Evolutionary conservation across 139 green algal species (phyloP).

Genomic region (Closterium sp.): DNA sequence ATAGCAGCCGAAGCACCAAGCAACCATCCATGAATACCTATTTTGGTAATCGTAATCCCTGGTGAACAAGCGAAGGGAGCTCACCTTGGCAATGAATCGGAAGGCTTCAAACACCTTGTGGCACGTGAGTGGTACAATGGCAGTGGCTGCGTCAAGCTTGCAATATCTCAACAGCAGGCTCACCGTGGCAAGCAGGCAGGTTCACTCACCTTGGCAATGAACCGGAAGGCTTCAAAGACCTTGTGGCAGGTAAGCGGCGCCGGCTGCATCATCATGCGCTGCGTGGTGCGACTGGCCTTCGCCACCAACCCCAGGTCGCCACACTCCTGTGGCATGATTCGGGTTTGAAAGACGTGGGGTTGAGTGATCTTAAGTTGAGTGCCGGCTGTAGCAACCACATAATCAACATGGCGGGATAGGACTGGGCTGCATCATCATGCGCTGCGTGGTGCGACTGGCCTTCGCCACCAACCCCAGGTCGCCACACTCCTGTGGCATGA

Average conservation of each 20-base stretch:
- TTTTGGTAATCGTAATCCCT: too few relatives aligned
- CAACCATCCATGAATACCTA: too few relatives aligned
- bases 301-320: slow-evolving; percentile 89
- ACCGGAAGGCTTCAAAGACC: slow-evolving; percentile 54
- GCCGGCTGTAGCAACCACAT: too few relatives aligned
- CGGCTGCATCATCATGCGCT: slow-evolving; percentile 42
- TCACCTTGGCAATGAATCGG: background rate
- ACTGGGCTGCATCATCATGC: slow-evolving; percentile 49
- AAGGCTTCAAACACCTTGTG: slow-evolving; percentile 54
- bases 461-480: slow-evolving; percentile 89
- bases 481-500: slow-evolving; percentile 7
- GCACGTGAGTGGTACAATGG: slow-evolving; percentile 63
- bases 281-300: slow-evolving; percentile 45
- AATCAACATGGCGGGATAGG: slow-evolving; percentile 55
- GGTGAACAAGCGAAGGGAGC: too few relatives aligned
- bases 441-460: slow-evolving; percentile 33
- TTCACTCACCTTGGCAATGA: slow-evolving; percentile 59
- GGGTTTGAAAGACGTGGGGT: too few relatives aligned
- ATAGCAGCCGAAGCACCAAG: too few relatives aligned
- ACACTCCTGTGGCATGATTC: slow-evolving; percentile 22
- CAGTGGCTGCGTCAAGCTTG: slow-evolving; percentile 33
- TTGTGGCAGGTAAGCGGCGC: slow-evolving; percentile 59
- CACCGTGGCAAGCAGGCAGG: too few relatives aligned
- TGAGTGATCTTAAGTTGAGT: slow-evolving; percentile 23
- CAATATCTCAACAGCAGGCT: background rate